Base-by-base conservation (phyloP, 2,329 filamentous ascomycete genomes). In the Cercospora sp. region DNA sequence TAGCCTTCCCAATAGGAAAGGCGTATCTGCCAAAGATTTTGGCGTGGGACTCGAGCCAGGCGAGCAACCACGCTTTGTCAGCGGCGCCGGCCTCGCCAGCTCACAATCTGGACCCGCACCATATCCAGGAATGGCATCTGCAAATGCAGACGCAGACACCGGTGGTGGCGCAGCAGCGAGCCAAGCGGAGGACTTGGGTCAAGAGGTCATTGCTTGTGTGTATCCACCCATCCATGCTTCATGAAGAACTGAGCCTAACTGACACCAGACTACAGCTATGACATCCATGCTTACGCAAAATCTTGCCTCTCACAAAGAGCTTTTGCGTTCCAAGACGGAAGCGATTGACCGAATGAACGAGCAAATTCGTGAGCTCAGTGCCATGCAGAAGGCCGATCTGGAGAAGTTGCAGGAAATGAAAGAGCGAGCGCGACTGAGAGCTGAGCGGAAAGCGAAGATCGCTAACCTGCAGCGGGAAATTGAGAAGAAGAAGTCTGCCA, bases 21-120 rank as follows among this genome's bases (percentile, higher is more conserved):
- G 94, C 21, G 85, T 98, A 12, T 87, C 92, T 45, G 94, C 95
- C 0, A 85, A 93, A n/a, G 95, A 98, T 78, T 99, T 99, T 81
- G 94, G 94, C 8, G 92, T 98, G 30, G 93, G 93, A 5, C 88
- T 88, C 9, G 90, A 92, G 61, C 82, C 84, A 70, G 83, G 85
- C 43, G 76, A 76, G 45, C 69, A 71, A 30, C 69, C 71, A 40
- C 63, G 63, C n/a, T 66, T 69, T 37, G 66, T 71, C 51, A 61
- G 71, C 8, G 71, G 72, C 30, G 75, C 74, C 21, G 70, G 70
- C 7, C 53, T 71, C 12, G 69, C 70, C 24, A 72, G 73, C 63
- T 70, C 69, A 18, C 57, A 58, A 21, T 58, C 57, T 32, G 28
- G 32, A 5, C 59, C 65, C 26, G 34, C 66, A 70, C 63, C 69